phyloP scores from a whole-genome alignment of 2,329 filamentous ascomycete species.

The Diplodia scrobiculata region DNA sequence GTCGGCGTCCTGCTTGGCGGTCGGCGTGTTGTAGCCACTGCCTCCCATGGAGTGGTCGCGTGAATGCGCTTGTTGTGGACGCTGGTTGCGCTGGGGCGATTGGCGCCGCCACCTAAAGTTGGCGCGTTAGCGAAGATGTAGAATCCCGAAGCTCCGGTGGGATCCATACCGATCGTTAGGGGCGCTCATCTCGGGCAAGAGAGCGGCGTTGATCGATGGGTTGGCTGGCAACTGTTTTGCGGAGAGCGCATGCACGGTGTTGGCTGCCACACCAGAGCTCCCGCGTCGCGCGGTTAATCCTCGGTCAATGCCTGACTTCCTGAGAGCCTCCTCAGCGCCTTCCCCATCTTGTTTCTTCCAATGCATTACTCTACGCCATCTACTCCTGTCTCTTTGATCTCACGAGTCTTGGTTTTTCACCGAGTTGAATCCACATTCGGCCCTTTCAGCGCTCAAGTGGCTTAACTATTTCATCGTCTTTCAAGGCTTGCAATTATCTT shows the following conservation, averaged over 20 bases:
- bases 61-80: slow-evolving; percentile 30
- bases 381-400: background rate
- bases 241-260: slow-evolving; percentile 2
- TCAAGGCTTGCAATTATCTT: too few relatives aligned
- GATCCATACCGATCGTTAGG: slow-evolving; percentile 22
- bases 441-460: too few relatives aligned
- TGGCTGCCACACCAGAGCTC: background rate
- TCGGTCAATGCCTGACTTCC: background rate
- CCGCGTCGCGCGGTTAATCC: background rate
- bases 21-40: slow-evolving; percentile 40
- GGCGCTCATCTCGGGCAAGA: slow-evolving; percentile 27
- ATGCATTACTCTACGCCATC: background rate
- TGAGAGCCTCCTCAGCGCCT: background rate
- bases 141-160: background rate
- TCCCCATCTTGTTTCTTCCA: background rate
- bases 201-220: slow-evolving; percentile 28
- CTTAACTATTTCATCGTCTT: too few relatives aligned
- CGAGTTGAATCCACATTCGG: too few relatives aligned
- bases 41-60: slow-evolving; percentile 34
- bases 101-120: slow-evolving; percentile 28
- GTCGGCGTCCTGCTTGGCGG: slow-evolving; percentile 40
- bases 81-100: slow-evolving; percentile 32
- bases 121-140: background rate
- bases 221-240: slow-evolving; percentile 26
- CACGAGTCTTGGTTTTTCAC: too few relatives aligned